These are phyloP conservation scores for Claviceps africana DNA, from an alignment of 2,329 filamentous ascomycete species.

Conservation along the genomic window DNA sequence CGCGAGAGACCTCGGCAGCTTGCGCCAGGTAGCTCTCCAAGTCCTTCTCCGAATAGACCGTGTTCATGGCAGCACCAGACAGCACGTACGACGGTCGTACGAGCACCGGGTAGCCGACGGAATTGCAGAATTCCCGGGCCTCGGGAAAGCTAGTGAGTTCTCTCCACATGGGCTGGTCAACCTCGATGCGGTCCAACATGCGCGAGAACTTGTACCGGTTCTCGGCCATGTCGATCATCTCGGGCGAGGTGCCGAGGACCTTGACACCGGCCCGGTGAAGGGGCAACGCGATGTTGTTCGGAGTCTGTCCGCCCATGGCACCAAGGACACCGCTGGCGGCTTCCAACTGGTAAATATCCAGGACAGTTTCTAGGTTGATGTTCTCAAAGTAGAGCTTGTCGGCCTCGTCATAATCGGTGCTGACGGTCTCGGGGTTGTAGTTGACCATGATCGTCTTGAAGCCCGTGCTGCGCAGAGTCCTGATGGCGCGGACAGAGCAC, in stretches of 20 bases:
- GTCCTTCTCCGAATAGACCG: conserved; percentile 91
- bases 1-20: conserved; percentile 82
- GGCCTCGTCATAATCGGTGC: conserved; percentile 86
- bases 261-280: conserved; percentile 82
- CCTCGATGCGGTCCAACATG: conserved; percentile 86
- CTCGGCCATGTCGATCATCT: conserved; percentile 97
- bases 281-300: conserved; percentile 92
- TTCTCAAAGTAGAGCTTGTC: conserved; percentile 95
- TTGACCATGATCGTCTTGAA: conserved; percentile 97
- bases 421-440: conserved; percentile 81
- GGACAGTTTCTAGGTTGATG: conserved; percentile 75
- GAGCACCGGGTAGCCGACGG: conserved; percentile 82
- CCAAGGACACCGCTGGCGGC: conserved; percentile 72
- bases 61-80: conserved; percentile 97
- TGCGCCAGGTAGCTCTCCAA: conserved; percentile 78
- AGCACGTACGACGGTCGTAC: conserved; percentile 94
- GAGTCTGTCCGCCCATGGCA: conserved; percentile 93
- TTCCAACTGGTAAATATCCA: conserved; percentile 90
- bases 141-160: conserved; percentile 92
- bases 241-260: conserved; percentile 86
- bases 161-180: conserved; percentile 97
- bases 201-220: conserved; percentile 98
- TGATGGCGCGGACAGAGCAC: conserved; percentile 90
- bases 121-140: conserved; percentile 72
- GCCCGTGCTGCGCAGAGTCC: conserved; percentile 69